Conservation (phyloP, 2,329 filamentous ascomycete species). For the Epichloe brachyelytri region DNA sequence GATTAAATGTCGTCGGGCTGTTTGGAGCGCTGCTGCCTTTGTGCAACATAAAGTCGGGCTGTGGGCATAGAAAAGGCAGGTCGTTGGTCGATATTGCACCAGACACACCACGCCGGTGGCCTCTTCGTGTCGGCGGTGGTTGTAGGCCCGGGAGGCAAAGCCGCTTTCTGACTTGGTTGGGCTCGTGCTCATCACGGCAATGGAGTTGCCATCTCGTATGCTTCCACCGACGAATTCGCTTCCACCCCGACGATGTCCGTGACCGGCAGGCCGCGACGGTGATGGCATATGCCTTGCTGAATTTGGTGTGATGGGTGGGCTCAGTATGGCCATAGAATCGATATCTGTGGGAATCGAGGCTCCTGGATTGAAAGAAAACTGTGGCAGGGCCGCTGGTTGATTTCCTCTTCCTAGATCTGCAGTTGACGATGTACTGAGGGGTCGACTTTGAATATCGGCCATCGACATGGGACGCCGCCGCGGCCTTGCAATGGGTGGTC, state of each 20-base stretch:
- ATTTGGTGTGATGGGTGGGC: constrained; percentile 42
- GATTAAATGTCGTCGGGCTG: constrained; percentile 40
- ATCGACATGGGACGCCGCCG: constrained; percentile 41
- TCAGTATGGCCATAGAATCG: constrained; percentile 27
- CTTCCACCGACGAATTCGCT: constrained; percentile 82
- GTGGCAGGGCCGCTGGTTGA: constrained; percentile 32
- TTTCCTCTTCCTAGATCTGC: constrained; percentile 16
- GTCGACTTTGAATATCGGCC: constrained; percentile 30
- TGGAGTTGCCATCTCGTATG: constrained; percentile 41
- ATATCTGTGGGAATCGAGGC: constrained; percentile 21
- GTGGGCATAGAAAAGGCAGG: constrained; percentile 54
- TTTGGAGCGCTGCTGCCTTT: constrained; percentile 50
- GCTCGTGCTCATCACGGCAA: constrained; percentile 53
- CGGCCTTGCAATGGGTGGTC: constrained; percentile 31
- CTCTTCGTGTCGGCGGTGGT: constrained; percentile 37
- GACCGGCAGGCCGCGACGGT: constrained; percentile 45
- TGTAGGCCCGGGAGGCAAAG: constrained; percentile 43
- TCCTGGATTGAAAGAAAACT: constrained; percentile 45
- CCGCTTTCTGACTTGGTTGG: constrained; percentile 52
- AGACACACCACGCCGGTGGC: constrained; percentile 59
- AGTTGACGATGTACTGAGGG: constrained; percentile 15
- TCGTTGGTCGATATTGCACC: constrained; percentile 76
- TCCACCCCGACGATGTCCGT: constrained; percentile 66
- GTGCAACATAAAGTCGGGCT: constrained; percentile 35
- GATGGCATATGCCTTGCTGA: constrained; percentile 39